These are phyloP conservation scores for Coemansia sp. DNA, from an alignment of 192 early-diverging fungal species.

Conservation along the genomic window DNA sequence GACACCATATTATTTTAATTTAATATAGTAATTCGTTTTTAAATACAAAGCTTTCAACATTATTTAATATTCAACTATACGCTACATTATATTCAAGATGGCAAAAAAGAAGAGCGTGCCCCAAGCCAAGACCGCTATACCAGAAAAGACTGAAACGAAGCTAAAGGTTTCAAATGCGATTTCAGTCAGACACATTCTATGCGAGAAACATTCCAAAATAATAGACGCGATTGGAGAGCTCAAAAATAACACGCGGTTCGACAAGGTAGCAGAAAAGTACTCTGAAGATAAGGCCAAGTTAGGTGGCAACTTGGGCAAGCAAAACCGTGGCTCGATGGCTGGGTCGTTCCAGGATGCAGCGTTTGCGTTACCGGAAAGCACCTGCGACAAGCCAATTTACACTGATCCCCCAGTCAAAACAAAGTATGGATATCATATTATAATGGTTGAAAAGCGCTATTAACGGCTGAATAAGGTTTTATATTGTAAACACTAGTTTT, in stretches of 20 bases:
- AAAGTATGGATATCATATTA: conserved; percentile 78
- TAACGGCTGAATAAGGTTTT: not conserved
- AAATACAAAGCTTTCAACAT: too few species aligned
- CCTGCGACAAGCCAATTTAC: conserved; percentile 62
- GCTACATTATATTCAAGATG: conserved; percentile 2
- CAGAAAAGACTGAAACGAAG: conserved; percentile 43
- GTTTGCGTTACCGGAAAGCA: conserved; percentile 69
- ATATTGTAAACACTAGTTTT: not conserved
- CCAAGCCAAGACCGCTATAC: conserved; percentile 8
- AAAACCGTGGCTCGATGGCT: conserved; percentile 71
- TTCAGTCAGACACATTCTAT: conserved; percentile 77
- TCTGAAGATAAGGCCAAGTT: conserved; percentile 83
- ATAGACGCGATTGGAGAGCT: conserved; percentile 69
- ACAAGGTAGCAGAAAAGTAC: conserved; percentile 68
- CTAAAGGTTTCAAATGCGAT: conserved; percentile 67
- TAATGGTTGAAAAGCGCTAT: conserved; percentile 73
- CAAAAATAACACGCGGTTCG: conserved; percentile 59
- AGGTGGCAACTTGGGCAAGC: conserved; percentile 79
- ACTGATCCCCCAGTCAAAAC: conserved; percentile 76
- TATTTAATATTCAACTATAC: too few species aligned
- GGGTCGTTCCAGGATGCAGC: conserved; percentile 80
- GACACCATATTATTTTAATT: too few species aligned
- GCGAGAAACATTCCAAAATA: conserved; percentile 76
- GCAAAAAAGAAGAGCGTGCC: conserved; percentile 24
- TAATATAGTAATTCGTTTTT: too few species aligned